phyloP scores from a whole-genome alignment of 345 rosid species.

The Arabidopsis thaliana region TAIR10.1 NC_003074.8:16883501-16884000 shows the following conservation, averaged over 20 bases:
- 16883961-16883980: background rate
- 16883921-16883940: background rate
- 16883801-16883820: background rate
- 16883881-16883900: background rate
- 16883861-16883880: too few relatives aligned
- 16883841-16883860: background rate
- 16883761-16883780: background rate
- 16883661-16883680: conserved; percentile 37
- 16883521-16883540: background rate
- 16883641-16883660: conserved; percentile 37
- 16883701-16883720: background rate
- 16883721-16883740: background rate
- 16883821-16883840: too few relatives aligned
- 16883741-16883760: background rate
- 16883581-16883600: conserved; percentile 34
- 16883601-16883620: conserved; percentile 36
- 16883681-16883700: conserved; percentile 40
- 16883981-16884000: too few relatives aligned
- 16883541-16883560: conserved; percentile 30
- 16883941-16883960: background rate
- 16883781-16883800: background rate
- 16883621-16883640: conserved; percentile 40
- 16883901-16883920: background rate
- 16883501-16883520: background rate
- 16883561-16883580: conserved; percentile 38